Evolutionary conservation across 768 basidiomycete species (phyloP), one percentile per base, ranked within the genome.

Genomic region (Phylloporus rhodoxanthus): DNA sequence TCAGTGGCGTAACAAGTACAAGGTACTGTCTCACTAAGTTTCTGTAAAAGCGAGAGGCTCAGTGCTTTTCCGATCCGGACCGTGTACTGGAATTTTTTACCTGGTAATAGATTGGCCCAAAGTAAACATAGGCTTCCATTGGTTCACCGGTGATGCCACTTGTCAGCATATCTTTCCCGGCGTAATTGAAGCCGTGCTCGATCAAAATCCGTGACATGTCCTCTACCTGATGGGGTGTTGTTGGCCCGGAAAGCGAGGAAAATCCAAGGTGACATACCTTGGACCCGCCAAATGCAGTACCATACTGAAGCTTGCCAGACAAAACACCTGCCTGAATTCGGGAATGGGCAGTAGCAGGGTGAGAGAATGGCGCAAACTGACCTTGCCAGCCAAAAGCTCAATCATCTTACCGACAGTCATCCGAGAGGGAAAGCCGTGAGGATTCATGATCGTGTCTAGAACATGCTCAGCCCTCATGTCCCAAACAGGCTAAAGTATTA

Each of bases 361-460:
- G 10, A 43, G 33, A 40, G 46, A 11, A 14, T 23, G 30, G 33
- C 8, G 3, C 13, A 21, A 29, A n/a, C 19, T 43, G 50, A 88
- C 90, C 79, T 99, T 99, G 44, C 96, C 95, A 11, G 93, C 89
- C 28, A 99, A 72, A 19, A 97, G 75, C 69, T 99, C 96, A 46
- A 99, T 96, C 96, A 99, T 99, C 75, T 99, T 99, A 43, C 96
- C 96, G 25, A 99, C 96, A 21, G 96, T 99, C 93, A 94, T 97
- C 47, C 95, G 89, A 50, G 91, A 95, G 5, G 96, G 96, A 77
- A 99, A 98, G 62, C 96, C 96, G 70, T 99, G 96, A 3, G 96
- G 96, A 66, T 99, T 99, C 95, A 99, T 98, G 72, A 99, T 96
- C 15, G 94, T 91, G 69, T 99, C 95, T 87, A 70, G 28, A 39